A percentile compares a stretch with the other conserved stretches of the same genome.
Conservation (phyloP, 2,329 filamentous ascomycete species). For the Fusarium domesticum region DNA sequence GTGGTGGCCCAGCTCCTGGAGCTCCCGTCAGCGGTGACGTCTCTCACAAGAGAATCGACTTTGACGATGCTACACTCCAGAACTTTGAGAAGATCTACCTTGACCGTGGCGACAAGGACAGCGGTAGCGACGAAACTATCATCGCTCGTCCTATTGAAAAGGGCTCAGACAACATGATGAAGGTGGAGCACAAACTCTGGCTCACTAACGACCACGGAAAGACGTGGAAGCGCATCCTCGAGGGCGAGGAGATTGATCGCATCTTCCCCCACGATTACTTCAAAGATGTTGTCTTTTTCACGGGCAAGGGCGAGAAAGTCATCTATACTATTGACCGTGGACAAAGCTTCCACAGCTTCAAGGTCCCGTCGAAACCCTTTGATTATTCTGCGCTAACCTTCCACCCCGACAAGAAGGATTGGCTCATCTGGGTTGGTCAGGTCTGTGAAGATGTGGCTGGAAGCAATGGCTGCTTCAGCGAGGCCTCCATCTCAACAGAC, state of each 20-base stretch:
- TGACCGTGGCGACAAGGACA: conserved; percentile 66
- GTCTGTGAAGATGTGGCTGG: conserved; percentile 58
- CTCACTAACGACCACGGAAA: conserved; percentile 86
- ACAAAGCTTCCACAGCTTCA: conserved; percentile 68
- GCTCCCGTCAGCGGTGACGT: conserved; percentile 66
- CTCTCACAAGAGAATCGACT: conserved; percentile 55
- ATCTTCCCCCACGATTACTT: conserved; percentile 79
- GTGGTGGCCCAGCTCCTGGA: conserved; percentile 36
- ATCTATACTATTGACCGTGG: conserved; percentile 82
- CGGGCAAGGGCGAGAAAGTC: conserved; percentile 63
- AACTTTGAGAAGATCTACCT: conserved; percentile 67
- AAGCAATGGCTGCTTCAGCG: conserved; percentile 61
- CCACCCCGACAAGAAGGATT: conserved; percentile 81
- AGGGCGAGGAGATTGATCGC: conserved; percentile 63
- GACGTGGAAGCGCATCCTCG: conserved; percentile 69
- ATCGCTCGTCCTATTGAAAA: conserved; percentile 50
- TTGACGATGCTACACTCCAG: conserved; percentile 57
- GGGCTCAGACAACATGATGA: conserved; percentile 27
- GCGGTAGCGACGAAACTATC: conserved; percentile 68
- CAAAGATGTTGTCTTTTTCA: conserved; percentile 82
- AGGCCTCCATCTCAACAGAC: conserved; percentile 75
- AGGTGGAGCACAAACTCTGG: conserved; percentile 58
- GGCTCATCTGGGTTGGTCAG: conserved; percentile 86
- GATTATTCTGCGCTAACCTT: conserved; percentile 60
- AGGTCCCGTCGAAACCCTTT: conserved; percentile 58